phyloP scores from a whole-genome alignment of 257 asterid species.

The Capsicum rhomboideum region DNA sequence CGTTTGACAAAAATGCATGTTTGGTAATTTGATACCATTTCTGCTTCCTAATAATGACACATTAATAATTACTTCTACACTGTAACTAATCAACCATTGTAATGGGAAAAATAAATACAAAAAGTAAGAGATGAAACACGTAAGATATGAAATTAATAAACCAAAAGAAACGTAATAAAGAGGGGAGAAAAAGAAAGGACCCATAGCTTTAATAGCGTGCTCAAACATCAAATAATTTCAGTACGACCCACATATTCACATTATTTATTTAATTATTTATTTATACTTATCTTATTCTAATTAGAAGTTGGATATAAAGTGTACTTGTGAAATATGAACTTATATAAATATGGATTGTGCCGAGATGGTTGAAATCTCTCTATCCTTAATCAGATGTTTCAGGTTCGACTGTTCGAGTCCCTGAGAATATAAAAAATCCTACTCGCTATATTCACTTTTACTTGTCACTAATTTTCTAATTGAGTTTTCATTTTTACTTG shows the following conservation, averaged over 20 bases:
- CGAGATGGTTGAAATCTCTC: rapidly evolving
- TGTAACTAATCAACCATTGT: not conserved
- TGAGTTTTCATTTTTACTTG: too few species aligned
- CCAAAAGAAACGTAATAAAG: not conserved
- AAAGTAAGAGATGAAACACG: not conserved
- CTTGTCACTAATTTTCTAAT: too few species aligned
- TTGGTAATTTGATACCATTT: not conserved
- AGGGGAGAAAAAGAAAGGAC: not conserved
- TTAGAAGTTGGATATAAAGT: not conserved
- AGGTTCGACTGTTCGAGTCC: not conserved
- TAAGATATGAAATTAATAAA: not conserved
- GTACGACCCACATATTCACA: slow-evolving; percentile 15
- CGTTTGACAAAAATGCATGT: not conserved
- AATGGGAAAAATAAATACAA: not conserved
- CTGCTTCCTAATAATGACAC: not conserved
- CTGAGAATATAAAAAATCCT: rapidly evolving
- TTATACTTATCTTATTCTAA: not conserved
- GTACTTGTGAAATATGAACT: not conserved
- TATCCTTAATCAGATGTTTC: rapidly evolving
- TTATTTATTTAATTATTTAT: not conserved
- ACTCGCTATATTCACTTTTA: too few species aligned
- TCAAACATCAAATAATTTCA: slow-evolving; percentile 15
- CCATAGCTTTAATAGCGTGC: slow-evolving; percentile 43
- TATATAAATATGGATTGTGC: not conserved
- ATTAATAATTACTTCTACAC: not conserved